phyloP scores from a whole-genome alignment of 179 eudicot genomes.

The Silene vulgaris region DNA sequence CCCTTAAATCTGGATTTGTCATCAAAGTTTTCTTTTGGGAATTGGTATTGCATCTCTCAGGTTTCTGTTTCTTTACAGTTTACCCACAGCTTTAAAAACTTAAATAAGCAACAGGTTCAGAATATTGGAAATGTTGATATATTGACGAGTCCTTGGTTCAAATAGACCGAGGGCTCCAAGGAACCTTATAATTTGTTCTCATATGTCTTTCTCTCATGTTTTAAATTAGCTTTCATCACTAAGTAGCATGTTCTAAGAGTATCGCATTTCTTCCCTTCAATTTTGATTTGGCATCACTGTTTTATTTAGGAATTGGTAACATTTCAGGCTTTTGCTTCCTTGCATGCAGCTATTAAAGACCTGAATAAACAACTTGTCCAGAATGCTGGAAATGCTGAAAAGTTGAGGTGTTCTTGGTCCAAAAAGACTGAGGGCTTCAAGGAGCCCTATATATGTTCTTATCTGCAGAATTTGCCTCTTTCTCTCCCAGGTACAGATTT shows the following conservation, averaged over 20 bases:
- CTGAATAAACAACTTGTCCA: conserved; percentile 36
- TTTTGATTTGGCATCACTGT: neutral
- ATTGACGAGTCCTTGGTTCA: conserved; percentile 58
- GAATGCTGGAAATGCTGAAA: conserved; percentile 29
- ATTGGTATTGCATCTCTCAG: conserved; percentile 11
- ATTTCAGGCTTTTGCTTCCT: conserved; percentile 12
- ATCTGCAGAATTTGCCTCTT: conserved; percentile 57
- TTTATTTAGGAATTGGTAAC: conserved; percentile 7
- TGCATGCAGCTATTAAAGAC: conserved; percentile 57
- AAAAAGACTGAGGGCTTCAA: conserved; percentile 48
- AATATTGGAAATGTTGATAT: conserved; percentile 29
- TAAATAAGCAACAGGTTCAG: conserved; percentile 35
- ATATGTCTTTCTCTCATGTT: conserved; percentile 2
- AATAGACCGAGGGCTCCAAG: conserved; percentile 43
- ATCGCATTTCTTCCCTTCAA: neutral
- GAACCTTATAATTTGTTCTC: conserved; percentile 54
- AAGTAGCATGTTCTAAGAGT: too few species aligned
- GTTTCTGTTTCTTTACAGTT: conserved; percentile 11
- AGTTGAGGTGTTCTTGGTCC: conserved; percentile 56
- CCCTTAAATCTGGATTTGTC: neutral
- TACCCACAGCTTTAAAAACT: conserved; percentile 54
- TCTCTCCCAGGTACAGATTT: conserved; percentile 63
- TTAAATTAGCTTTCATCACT: too few species aligned
- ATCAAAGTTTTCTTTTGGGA: conserved; percentile 1
- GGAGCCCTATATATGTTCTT: conserved; percentile 58